phyloP scores from a whole-genome alignment of 352 stramenopile genomes.

The Globisporangium echinulatum region DNA sequence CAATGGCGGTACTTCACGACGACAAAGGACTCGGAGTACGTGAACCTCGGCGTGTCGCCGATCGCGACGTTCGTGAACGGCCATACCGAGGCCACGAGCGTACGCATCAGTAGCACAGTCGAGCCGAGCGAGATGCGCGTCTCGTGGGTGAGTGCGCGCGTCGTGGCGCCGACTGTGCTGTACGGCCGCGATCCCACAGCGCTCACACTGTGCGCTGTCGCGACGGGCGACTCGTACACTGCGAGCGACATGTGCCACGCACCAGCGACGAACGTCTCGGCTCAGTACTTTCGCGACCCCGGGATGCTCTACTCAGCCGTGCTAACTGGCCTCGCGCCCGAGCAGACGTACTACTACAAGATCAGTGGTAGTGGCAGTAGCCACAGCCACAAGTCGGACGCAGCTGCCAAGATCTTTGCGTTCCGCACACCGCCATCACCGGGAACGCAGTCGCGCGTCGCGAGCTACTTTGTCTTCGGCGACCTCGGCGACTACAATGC shows the following conservation, averaged over 20 bases:
- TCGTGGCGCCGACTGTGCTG: slow-evolving; percentile 27
- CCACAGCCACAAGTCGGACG: too few species aligned
- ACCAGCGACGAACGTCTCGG: slow-evolving; percentile 13
- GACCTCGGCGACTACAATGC: slow-evolving; percentile 44
- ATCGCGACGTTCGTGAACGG: slow-evolving; percentile 11
- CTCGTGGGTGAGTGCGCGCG: slow-evolving; percentile 41
- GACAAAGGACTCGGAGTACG: slow-evolving; percentile 12
- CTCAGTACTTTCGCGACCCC: slow-evolving; percentile 2
- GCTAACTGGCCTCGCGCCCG: slow-evolving; percentile 11
- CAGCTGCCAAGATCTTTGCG: slow-evolving; percentile 1
- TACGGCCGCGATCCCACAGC: slow-evolving; percentile 18
- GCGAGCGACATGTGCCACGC: slow-evolving; percentile 24
- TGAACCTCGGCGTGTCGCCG: slow-evolving; percentile 19
- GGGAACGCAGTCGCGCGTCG: slow-evolving; percentile 7
- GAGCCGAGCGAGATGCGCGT: slow-evolving; percentile 34
- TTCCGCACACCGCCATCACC: slow-evolving; percentile 3
- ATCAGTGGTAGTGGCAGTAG: slow-evolving; percentile 9
- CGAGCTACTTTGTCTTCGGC: slow-evolving; percentile 61
- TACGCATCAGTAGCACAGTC: slow-evolving; percentile 7
- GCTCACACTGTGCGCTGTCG: neutral
- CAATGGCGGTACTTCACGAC: slow-evolving; percentile 21
- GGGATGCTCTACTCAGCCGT: slow-evolving; percentile 15
- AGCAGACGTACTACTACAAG: slow-evolving; percentile 19
- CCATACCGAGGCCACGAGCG: slow-evolving; percentile 22
- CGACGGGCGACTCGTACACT: slow-evolving; percentile 3